Evolutionary conservation across 2,329 filamentous ascomycete genomes (phyloP).

Genomic region (Colletotrichum navitas): DNA sequence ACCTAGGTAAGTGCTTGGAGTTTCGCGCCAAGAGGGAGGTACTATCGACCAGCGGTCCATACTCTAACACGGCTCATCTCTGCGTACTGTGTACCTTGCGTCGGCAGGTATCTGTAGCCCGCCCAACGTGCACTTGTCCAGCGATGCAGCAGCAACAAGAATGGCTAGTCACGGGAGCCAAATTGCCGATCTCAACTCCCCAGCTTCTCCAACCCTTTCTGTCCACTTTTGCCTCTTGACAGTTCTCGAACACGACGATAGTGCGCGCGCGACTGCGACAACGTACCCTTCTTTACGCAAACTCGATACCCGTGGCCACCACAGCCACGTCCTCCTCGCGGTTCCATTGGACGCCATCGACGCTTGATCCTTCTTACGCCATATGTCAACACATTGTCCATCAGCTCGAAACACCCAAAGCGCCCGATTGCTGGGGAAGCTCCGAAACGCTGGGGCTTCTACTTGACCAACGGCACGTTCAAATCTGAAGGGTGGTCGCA

Average conservation of each 20-base stretch:
- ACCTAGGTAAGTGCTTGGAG: too few species aligned
- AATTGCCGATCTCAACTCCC: conserved; percentile 34
- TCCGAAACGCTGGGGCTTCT: conserved; percentile 37
- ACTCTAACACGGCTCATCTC: rapidly evolving
- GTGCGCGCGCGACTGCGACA: neutral
- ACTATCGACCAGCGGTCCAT: neutral
- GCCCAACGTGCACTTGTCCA: neutral
- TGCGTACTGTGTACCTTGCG: neutral
- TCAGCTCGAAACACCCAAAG: conserved; percentile 28
- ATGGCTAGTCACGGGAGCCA: conserved; percentile 29
- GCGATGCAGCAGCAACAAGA: neutral
- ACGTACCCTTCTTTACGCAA: neutral
- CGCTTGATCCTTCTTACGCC: neutral
- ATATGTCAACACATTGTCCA: conserved; percentile 3
- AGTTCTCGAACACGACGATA: conserved; percentile 18
- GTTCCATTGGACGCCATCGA: neutral
- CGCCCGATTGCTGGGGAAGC: conserved; percentile 34
- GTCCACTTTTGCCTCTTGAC: conserved; percentile 30
- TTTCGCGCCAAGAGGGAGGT: too few species aligned
- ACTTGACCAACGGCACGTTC: conserved; percentile 9
- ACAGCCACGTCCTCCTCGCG: neutral
- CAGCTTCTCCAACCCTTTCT: conserved; percentile 17
- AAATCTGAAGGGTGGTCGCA: conserved; percentile 16
- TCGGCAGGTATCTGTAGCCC: neutral
- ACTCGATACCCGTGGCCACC: neutral